A percentile compares a stretch with the other conserved stretches of the same genome.
phyloP scores from a whole-genome alignment of 2,329 filamentous ascomycete genomes.

The Stenocarpella maydis region DNA sequence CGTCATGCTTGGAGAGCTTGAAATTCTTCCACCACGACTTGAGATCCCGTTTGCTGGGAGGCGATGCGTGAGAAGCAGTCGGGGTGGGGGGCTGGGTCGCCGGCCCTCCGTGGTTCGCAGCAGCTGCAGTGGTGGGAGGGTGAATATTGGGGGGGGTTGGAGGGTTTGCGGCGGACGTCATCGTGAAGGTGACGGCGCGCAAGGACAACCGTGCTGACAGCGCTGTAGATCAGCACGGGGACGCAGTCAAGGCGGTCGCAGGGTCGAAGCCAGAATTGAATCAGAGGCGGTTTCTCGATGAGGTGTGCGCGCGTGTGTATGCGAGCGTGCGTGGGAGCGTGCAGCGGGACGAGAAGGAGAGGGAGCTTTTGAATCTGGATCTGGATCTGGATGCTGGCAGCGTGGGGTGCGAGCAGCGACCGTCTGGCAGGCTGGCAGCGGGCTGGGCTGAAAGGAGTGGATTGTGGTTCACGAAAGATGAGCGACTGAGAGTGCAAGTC shows the following conservation, averaged over 20 bases:
- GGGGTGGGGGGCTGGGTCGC: slow-evolving; percentile 36
- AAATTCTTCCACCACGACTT: slow-evolving; percentile 98
- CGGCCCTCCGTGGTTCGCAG: slow-evolving; percentile 23
- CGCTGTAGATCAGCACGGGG: slow-evolving; percentile 25
- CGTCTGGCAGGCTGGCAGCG: background rate
- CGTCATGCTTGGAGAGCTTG: slow-evolving; percentile 72
- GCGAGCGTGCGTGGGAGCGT: background rate
- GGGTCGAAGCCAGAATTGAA: slow-evolving; percentile 12
- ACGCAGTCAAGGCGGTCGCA: slow-evolving; percentile 22
- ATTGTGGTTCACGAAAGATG: slow-evolving; percentile 31
- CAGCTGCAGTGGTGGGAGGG: slow-evolving; percentile 27
- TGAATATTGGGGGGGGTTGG: slow-evolving; percentile 30
- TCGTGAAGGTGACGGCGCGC: slow-evolving; percentile 36
- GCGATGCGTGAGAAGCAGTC: slow-evolving; percentile 65
- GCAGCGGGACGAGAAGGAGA: background rate
- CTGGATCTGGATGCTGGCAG: no score
- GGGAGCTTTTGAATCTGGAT: background rate
- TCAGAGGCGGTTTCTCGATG: slow-evolving; percentile 2
- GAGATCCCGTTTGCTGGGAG: slow-evolving; percentile 85
- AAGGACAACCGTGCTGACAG: slow-evolving; percentile 31
- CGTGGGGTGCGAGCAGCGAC: slow-evolving; percentile 18
- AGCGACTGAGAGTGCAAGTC: slow-evolving; percentile 26
- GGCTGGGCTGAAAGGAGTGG: slow-evolving; percentile 19
- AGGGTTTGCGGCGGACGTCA: slow-evolving; percentile 35
- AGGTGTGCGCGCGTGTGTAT: background rate